A percentile compares a stretch with the other conserved stretches of the same genome.
Conservation (phyloP, 345 rosid species). For the Euphorbia peplus region DNA sequence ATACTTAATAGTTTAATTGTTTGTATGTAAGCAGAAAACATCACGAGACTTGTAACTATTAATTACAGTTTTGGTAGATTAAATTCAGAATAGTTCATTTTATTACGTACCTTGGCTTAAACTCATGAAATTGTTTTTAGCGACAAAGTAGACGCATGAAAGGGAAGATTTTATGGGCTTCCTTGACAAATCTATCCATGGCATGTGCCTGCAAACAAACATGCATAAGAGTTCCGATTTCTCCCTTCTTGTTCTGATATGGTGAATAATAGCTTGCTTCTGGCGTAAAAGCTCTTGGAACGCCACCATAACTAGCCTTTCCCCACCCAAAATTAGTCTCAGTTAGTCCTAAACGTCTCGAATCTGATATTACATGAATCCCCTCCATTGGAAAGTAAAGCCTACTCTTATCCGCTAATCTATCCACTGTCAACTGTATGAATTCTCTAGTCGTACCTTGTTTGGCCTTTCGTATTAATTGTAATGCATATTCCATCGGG, state of each 20-base stretch:
- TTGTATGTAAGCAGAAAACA: too few relatives aligned
- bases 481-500: slow-evolving; percentile 27
- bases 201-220: background rate
- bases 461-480: slow-evolving; percentile 21
- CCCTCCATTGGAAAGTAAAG: background rate
- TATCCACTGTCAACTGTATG: slow-evolving; percentile 5
- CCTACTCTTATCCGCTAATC: background rate
- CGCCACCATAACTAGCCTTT: slow-evolving; percentile 16
- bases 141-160: too few relatives aligned
- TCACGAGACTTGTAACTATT: too few relatives aligned
- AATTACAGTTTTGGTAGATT: too few relatives aligned
- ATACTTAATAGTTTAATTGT: too few relatives aligned
- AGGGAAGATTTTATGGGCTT: background rate
- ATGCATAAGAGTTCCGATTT: slow-evolving; percentile 7
- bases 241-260: slow-evolving; percentile 2
- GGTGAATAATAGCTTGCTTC: background rate
- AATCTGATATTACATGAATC: background rate
- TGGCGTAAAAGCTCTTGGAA: background rate
- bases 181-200: slow-evolving; percentile 13
- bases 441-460: slow-evolving; percentile 11
- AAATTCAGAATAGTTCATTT: too few relatives aligned
- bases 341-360: background rate
- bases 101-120: too few relatives aligned
- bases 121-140: too few relatives aligned
- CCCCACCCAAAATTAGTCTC: slow-evolving; percentile 26